Conservation (phyloP, 768 basidiomycete genomes). For the Naematelia aurantialba region DNA sequence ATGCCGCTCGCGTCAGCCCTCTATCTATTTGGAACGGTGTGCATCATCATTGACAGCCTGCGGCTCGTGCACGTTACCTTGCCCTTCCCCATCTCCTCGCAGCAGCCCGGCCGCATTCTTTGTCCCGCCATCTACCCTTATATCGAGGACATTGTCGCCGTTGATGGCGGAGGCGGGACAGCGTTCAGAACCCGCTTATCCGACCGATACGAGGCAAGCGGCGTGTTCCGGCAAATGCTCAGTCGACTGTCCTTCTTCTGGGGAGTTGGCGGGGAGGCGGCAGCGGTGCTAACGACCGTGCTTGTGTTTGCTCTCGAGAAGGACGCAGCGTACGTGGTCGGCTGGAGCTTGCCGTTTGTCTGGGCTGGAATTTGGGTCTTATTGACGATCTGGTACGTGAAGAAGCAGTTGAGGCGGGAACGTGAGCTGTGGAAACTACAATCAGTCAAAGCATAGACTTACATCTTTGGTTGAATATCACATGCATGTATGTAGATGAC, state of each 20-base stretch:
- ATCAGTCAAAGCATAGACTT: background rate
- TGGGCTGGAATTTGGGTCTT: background rate
- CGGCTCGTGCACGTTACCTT: background rate
- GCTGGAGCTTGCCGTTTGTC: background rate
- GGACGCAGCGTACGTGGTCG: background rate
- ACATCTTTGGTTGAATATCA: no score
- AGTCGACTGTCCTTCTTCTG: background rate
- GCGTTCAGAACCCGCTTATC: background rate
- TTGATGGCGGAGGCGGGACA: background rate
- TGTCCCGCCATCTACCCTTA: background rate
- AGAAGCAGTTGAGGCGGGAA: background rate
- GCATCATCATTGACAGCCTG: background rate
- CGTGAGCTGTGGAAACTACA: background rate
- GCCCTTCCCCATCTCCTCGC: background rate
- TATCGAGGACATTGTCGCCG: background rate
- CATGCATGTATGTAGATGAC: no score
- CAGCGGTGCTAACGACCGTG: background rate
- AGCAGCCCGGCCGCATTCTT: background rate
- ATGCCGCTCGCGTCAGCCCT: background rate
- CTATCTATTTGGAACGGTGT: background rate
- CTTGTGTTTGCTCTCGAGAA: background rate
- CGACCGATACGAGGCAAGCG: background rate
- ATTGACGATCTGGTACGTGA: background rate
- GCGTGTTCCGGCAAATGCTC: background rate
- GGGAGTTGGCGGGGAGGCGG: background rate